Evolutionary conservation across 2,329 filamentous ascomycete species (phyloP), one percentile per base, ranked within the genome.

Genomic region (Leptodontidium sp.): DNA sequence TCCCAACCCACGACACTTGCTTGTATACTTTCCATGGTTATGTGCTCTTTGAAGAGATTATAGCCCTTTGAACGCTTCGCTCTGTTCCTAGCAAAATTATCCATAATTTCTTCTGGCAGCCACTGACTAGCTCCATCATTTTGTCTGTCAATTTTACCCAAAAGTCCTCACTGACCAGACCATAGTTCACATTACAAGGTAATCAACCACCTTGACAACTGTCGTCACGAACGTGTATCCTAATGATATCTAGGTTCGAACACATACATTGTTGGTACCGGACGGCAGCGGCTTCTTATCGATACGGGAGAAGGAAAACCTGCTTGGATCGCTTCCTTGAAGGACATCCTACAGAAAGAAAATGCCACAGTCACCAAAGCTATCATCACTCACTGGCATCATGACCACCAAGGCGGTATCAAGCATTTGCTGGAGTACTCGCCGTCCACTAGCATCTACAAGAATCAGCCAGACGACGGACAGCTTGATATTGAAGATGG

Each of bases 361-460:
- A 85, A 89, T 29, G 91, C 91, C 24, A 86, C 84, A 0, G 83
- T 98, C 29, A 84, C 88, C n/a, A 82, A 85, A 21, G 89, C 90
- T 0, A 84, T 99, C 26, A 84, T 99, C 61, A 97, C 94, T 0
- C 96, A 99, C 79, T 97, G 94, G 93, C 96, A 99, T 78, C 87
- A 83, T 52, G 96, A 99, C 77, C 96, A 99, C 77, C 86, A 90
- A 7, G 88, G 90, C 29, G 96, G 96, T 8, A 86, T 98, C 29
- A 78, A 82, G 2, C 89, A 97, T 75, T 83, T 98, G 0, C 82
- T 90, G 21, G 79, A 81, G 15, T 77, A 91, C 29, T 92, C 85
- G n/a, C 91, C 92, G 0, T 77, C 84, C 21, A 88, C 86, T 7
- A 82, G 82, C 26, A 80, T 96, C 49, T 88, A 90, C 81, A 95